A percentile compares a stretch with the other conserved stretches of the same genome.
Evolutionary conservation across 176 grass and related monocot genomes (phyloP).

Genomic region (Hordeum marinum): DNA sequence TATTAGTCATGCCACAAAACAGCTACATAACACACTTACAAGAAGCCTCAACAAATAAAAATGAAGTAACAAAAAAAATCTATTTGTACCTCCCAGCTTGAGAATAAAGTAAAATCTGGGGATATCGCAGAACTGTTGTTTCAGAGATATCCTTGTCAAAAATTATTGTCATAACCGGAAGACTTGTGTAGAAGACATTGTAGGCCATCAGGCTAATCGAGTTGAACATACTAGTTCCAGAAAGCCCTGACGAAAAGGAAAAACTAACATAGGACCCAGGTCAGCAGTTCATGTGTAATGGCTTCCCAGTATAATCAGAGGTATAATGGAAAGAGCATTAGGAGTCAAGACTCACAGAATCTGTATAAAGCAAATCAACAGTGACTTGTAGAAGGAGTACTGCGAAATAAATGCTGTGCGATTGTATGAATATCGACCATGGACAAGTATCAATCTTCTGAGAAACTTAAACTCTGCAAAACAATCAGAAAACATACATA

Average conservation of each 20-base stretch:
- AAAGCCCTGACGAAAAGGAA: slow-evolving; percentile 69
- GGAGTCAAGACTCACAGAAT: slow-evolving; percentile 58
- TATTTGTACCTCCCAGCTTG: slow-evolving; percentile 82
- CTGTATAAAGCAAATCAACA: slow-evolving; percentile 90
- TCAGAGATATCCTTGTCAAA: slow-evolving; percentile 93
- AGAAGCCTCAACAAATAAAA: slow-evolving; percentile 10
- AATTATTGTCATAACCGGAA: slow-evolving; percentile 71
- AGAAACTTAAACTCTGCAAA: slow-evolving; percentile 91
- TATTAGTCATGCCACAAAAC: slow-evolving; percentile 16
- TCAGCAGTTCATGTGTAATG: slow-evolving; percentile 5
- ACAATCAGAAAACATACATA: slow-evolving; percentile 17
- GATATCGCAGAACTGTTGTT: slow-evolving; percentile 61
- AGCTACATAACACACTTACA: neutral
- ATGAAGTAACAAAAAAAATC: neutral
- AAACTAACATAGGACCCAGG: slow-evolving; percentile 48
- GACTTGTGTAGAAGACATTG: slow-evolving; percentile 96
- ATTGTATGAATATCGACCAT: slow-evolving; percentile 94
- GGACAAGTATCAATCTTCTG: slow-evolving; percentile 87
- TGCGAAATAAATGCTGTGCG: slow-evolving; percentile 87
- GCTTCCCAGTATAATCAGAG: slow-evolving; percentile 7
- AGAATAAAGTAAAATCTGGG: slow-evolving; percentile 80
- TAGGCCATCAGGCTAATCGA: slow-evolving; percentile 93
- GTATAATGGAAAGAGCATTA: slow-evolving; percentile 15
- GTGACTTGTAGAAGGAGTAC: slow-evolving; percentile 95
- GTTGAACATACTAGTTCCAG: slow-evolving; percentile 86